A percentile compares a stretch with the other conserved stretches of the same genome.
phyloP scores from a whole-genome alignment of 2,329 filamentous ascomycete species.

The Alternaria metachromatica region DNA sequence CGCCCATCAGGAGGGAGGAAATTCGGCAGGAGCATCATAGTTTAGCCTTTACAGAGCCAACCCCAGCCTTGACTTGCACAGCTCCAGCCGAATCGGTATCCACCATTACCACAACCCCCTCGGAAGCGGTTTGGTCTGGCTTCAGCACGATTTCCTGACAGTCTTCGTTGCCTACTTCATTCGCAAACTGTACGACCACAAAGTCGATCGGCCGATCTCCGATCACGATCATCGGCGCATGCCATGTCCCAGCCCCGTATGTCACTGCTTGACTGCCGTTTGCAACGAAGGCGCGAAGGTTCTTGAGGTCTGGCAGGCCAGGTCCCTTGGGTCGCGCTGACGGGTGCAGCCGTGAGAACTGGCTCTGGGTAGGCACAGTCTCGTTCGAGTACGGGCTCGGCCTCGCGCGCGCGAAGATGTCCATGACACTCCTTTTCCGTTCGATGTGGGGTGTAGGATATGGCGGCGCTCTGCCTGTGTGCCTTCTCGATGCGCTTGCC shows the following conservation, averaged over 20 bases:
- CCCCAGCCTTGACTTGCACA: slow-evolving; percentile 45
- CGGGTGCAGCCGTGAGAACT: slow-evolving; percentile 37
- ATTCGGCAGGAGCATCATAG: slow-evolving; percentile 15
- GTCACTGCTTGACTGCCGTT: slow-evolving; percentile 83
- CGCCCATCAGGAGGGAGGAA: neutral
- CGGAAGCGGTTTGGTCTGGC: slow-evolving; percentile 33
- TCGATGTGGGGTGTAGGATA: slow-evolving; percentile 51
- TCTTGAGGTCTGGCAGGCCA: slow-evolving; percentile 74
- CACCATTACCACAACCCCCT: slow-evolving; percentile 44
- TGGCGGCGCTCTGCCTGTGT: slow-evolving; percentile 43
- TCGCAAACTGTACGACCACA: slow-evolving; percentile 82
- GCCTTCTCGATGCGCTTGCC: slow-evolving; percentile 44
- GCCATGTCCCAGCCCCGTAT: slow-evolving; percentile 91
- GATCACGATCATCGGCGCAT: slow-evolving; percentile 93
- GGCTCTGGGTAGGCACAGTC: slow-evolving; percentile 45
- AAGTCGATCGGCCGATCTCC: slow-evolving; percentile 78
- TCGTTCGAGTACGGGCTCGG: slow-evolving; percentile 60
- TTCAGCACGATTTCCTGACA: slow-evolving; percentile 75
- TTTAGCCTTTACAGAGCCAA: slow-evolving; percentile 41
- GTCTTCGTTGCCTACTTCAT: slow-evolving; percentile 82
- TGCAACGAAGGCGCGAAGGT: slow-evolving; percentile 79
- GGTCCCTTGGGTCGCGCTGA: slow-evolving; percentile 52
- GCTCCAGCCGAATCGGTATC: slow-evolving; percentile 42
- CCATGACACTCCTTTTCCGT: slow-evolving; percentile 38
- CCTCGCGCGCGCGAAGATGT: slow-evolving; percentile 52